Base-by-base conservation (phyloP, 768 basidiomycete species). In the Lentinus brumalis region DNA sequence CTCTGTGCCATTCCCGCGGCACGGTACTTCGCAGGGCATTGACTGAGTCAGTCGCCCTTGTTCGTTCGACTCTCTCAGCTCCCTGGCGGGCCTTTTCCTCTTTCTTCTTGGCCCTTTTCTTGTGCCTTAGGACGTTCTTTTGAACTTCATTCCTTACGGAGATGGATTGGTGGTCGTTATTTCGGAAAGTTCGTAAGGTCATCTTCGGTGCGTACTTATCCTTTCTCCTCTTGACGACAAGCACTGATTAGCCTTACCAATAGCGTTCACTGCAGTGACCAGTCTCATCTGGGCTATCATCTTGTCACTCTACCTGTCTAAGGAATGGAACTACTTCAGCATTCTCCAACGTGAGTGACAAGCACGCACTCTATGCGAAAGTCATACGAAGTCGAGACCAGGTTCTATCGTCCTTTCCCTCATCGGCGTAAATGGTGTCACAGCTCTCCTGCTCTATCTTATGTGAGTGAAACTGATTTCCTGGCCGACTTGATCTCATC, bases 131-230 rank as follows among this genome's bases (percentile, higher is more conserved):
- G 45, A 40, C 35, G 39, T 62, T 57, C 30, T 42, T 42, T 65
- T 18, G 7, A 35, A 35, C 46, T 50, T 61, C 51, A 39, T 60
- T 49, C 21, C 21, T 46, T 50, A 35, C 35, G 11, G 50, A 57
- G 39, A 72, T 72, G 71, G 64, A 70, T 46, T 70, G 66, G 67
- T 71, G 71, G 71, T 55, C 62, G 7, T 7, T 69, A 38, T 70
- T 70, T 44, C 62, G 64, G 35, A 64, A 50, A 15, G 40, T 67
- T 50, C 55, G 71, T 38, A 68, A 53, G 49, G 46, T 62, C 21
- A 42, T 66, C 14, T 68, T 70, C 35, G 62, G 71, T 72, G 61
- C 64, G 69, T 59, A 3, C 7, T 16, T 3, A 31, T 14, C 16
- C n/a, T 26, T 39, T 12, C 7, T 41, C 15, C 16, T 9, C 15